Percentiles rank a stretch among this genome's conserved stretches.
phyloP scores from a whole-genome alignment of 73 alveolate species.

The Stentor coeruleus region DNA sequence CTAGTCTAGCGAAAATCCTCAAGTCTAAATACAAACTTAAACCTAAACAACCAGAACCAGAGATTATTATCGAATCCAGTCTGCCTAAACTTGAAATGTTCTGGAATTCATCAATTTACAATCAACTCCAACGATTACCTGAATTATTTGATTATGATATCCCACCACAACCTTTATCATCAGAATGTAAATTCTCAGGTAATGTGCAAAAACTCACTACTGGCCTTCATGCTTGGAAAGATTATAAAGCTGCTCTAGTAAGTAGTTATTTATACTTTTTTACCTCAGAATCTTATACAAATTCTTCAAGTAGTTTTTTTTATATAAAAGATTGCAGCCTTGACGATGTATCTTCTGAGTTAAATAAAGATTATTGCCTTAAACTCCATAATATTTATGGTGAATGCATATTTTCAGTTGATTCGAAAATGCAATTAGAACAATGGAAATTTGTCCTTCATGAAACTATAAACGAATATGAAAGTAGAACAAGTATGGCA shows the following conservation, averaged over 20 bases:
- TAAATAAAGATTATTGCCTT: neutral
- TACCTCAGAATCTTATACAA: too few relatives aligned
- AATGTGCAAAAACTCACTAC: neutral
- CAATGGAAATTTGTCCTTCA: neutral
- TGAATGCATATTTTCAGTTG: constrained; percentile 5
- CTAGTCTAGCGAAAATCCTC: neutral
- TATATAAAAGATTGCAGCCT: constrained; percentile 14
- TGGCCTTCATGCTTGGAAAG: constrained; percentile 28
- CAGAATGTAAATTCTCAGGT: neutral
- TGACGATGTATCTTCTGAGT: neutral
- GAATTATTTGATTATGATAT: neutral
- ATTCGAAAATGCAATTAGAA: too few relatives aligned
- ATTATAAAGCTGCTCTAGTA: constrained; percentile 18
- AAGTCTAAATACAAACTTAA: neutral
- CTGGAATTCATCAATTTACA: neutral
- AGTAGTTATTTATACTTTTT: constrained; percentile 33
- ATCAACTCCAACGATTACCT: neutral
- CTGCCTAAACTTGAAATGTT: neutral
- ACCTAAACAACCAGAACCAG: neutral
- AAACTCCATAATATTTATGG: constrained; percentile 17
- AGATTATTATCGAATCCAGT: neutral
- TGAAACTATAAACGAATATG: neutral
- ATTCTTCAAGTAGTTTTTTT: neutral
- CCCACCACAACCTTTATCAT: neutral
- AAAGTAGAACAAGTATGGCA: neutral